phyloP scores from a whole-genome alignment of 2,329 filamentous ascomycete genomes.

The Neodidymelliopsis sp. region DNA sequence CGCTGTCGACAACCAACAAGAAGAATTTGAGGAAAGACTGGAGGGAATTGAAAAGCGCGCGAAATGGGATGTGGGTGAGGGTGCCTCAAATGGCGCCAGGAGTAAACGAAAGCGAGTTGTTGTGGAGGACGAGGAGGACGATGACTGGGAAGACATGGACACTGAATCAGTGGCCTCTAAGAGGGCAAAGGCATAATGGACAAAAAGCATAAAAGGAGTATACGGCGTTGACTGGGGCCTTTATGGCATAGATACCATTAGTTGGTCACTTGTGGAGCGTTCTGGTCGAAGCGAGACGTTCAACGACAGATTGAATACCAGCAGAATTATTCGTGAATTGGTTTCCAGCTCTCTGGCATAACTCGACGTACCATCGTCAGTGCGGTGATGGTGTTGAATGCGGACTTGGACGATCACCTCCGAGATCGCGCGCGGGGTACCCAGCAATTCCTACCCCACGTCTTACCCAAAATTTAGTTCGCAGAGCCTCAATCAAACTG shows the following conservation, averaged over 20 bases:
- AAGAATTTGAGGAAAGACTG: constrained; percentile 75
- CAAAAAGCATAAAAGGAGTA: constrained; percentile 4
- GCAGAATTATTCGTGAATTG: background rate
- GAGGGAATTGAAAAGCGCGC: constrained; percentile 53
- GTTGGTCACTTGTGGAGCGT: background rate
- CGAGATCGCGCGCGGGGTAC: constrained; percentile 24
- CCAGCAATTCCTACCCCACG: constrained; percentile 29
- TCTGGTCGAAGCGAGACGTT: background rate
- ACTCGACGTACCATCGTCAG: too few relatives aligned
- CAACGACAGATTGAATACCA: background rate
- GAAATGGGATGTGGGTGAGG: constrained; percentile 29
- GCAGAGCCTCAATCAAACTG: background rate
- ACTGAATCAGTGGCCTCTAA: constrained; percentile 26
- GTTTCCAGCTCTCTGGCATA: background rate
- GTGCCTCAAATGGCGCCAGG: constrained; percentile 21
- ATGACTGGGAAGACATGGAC: constrained; percentile 47
- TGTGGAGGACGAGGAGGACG: constrained; percentile 49
- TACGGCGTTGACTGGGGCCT: constrained; percentile 2
- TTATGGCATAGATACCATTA: constrained; percentile 11
- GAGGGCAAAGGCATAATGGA: constrained; percentile 26
- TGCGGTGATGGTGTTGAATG: too few relatives aligned
- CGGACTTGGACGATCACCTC: constrained; percentile 14
- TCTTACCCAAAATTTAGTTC: constrained; percentile 28
- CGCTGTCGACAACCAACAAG: constrained; percentile 71
- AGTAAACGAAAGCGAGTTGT: constrained; percentile 48